Evolutionary conservation across 805 yeast genomes (phyloP), one percentile per base, ranked within the genome.

Genomic region (Scheffersomyces coipomensis): DNA sequence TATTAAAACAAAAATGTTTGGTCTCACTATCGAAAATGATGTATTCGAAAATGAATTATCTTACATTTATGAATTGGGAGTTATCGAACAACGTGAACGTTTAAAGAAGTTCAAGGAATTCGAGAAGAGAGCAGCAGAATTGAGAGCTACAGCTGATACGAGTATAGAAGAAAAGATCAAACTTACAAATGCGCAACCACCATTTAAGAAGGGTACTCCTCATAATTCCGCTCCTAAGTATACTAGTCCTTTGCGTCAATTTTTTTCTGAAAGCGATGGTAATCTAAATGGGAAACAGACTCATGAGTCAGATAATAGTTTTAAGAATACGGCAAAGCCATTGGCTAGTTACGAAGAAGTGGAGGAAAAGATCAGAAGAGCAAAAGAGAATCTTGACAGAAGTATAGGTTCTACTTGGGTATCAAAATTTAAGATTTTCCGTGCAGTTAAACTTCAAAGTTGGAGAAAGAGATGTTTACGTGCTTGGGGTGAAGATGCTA

Each of bases 31-130:
- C 46, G 96, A 87, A 40, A 95, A 87, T 58, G 97, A 91, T 60
- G 91, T 95, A 6, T 89, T 90, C 57, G 98, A 91, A 59, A 69
- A 81, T 6, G 82, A 87, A 49, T 62, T 90, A 34, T 75, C 78
- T 17, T 67, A 78, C 52, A 77, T 83, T 19, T 81, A 75, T 51
- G 82, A 83, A 48, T 68, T 84, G 9, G 95, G 95, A 1, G 36
- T 63, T 16, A 42, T 70, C n/a, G 91, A 83, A 48, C 95, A 88
- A 54, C 71, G 67, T 46, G 65, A 70, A 37, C 69, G 96, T 44
- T 35, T 77, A 10, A 77, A 76, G 18, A 81, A 85, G 34, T 37
- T 48, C 29, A 57, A 67, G 5, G 40, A 61, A 10, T 71, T 69
- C 33, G 71, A 70, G 12, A 60, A 64, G 33, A 51, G 46, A 39